phyloP scores from a whole-genome alignment of 2,329 filamentous ascomycete species.

The Fusarium pseudograminearum region DNA sequence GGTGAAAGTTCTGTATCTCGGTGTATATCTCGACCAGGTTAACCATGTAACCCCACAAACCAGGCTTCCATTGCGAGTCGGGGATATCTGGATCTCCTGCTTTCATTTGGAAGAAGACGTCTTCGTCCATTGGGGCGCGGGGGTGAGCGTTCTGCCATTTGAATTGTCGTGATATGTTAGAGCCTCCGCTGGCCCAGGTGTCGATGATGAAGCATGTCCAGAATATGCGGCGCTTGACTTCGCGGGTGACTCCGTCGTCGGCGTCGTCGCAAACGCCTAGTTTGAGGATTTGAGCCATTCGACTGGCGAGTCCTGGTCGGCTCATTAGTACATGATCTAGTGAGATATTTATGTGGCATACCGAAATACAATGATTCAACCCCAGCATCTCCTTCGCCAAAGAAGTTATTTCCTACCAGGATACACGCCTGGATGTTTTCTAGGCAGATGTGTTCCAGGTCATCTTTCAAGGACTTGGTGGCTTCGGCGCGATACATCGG shows the following conservation, averaged over 20 bases:
- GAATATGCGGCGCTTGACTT: slow-evolving; percentile 51
- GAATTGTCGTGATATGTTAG: slow-evolving; percentile 47
- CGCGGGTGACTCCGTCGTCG: slow-evolving; percentile 46
- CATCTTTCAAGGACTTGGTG: slow-evolving; percentile 44
- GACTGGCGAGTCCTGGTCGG: slow-evolving; percentile 45
- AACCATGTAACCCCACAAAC: slow-evolving; percentile 52
- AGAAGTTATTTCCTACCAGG: slow-evolving; percentile 50
- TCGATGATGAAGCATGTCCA: slow-evolving; percentile 53
- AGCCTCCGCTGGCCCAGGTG: slow-evolving; percentile 52
- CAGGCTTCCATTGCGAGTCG: slow-evolving; percentile 43
- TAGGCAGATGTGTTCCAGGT: slow-evolving; percentile 50
- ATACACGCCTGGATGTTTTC: slow-evolving; percentile 53
- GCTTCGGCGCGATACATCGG: slow-evolving; percentile 32
- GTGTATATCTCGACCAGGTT: slow-evolving; percentile 50
- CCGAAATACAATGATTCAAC: slow-evolving; percentile 53
- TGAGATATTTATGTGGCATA: background rate
- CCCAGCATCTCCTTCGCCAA: slow-evolving; percentile 48
- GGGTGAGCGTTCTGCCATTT: slow-evolving; percentile 30
- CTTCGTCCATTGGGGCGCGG: slow-evolving; percentile 50
- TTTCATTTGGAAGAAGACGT: slow-evolving; percentile 40
- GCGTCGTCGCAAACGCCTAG: slow-evolving; percentile 31
- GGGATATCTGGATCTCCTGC: slow-evolving; percentile 38
- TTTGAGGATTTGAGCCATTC: slow-evolving; percentile 52
- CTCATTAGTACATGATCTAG: background rate
- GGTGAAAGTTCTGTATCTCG: slow-evolving; percentile 51